These are phyloP conservation scores for Tephrocybe sp. DNA, from an alignment of 768 basidiomycete species.

Conservation along the genomic window DNA sequence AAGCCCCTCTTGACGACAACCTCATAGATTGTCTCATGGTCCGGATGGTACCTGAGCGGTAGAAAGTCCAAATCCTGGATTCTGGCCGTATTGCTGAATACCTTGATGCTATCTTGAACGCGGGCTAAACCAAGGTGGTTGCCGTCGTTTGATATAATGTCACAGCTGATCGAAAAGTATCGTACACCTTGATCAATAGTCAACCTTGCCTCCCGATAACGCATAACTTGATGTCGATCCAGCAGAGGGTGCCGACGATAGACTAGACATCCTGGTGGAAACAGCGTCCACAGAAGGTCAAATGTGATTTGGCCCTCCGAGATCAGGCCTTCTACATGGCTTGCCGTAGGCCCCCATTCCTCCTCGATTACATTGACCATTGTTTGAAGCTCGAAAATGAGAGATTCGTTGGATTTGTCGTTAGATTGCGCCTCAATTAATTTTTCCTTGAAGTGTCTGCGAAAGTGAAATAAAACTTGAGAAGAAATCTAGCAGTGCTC, in stretches of 20 bases:
- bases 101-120: neutral
- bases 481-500: neutral
- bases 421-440: neutral
- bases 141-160: neutral
- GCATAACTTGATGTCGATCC: neutral
- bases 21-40: neutral
- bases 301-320: constrained; percentile 18
- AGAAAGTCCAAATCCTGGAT: neutral
- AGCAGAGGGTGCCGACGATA: neutral
- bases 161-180: neutral
- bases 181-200: neutral
- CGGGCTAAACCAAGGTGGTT: neutral
- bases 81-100: neutral
- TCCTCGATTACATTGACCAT: neutral
- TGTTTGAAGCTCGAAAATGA: neutral
- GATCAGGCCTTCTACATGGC: neutral
- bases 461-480: neutral
- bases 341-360: neutral
- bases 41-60: neutral
- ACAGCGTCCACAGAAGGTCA: constrained; percentile 29
- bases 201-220: neutral
- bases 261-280: constrained; percentile 15
- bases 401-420: neutral
- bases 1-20: neutral
- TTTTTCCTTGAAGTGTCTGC: neutral